Base-by-base conservation (phyloP, 441 rosid genomes). In the Arabidopsis hybrid region DNA sequence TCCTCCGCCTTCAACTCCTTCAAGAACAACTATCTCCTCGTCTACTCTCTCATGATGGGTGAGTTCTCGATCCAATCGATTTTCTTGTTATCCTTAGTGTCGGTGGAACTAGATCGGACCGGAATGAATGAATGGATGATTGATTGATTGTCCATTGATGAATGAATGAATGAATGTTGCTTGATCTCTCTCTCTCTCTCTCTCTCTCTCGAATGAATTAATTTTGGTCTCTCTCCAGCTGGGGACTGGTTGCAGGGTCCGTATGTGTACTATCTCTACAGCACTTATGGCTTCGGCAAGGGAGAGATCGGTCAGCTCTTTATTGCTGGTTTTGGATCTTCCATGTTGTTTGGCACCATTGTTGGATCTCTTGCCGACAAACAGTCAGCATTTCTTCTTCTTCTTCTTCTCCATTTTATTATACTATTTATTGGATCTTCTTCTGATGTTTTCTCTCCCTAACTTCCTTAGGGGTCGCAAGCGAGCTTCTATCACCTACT, bases 181-280 rank as follows among this genome's bases (percentile, higher is more conserved):
- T 21, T 21, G 2, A 2, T n/a, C n/a, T n/a, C n/a, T n/a, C n/a
- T 21, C 26, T 21, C 26, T 21, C 26, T 21, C 26, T 21, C 26
- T 21, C 26, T 21, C 29, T 26, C 29, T 26, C 29, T 26, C 29
- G 29, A 26, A 26, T 26, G 4, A 26, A 26, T 26, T 26, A 3
- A 26, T 26, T 26, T 26, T 26, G 29, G 29, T 26, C 45, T 40
- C 40, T 67, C 64, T 12, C 58, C 26, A 95, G 98, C 97, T 71
- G 98, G 99, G 73, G 99, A 95, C 72, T 95, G 99, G 98, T 79
- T 91, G 86, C 99, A 95, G 89, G 99, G 99, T 74, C 99, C 99
- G 10, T 95, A 92, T 74, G 98, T 95, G 35, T 95, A 92, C 83
- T 95, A 85, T 78, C 91, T 95, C 8, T 95, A 92, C 78, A 84